These are phyloP conservation scores for Pleodorina starrii DNA, from an alignment of 139 green algal genomes.

Conservation along the genomic window DNA sequence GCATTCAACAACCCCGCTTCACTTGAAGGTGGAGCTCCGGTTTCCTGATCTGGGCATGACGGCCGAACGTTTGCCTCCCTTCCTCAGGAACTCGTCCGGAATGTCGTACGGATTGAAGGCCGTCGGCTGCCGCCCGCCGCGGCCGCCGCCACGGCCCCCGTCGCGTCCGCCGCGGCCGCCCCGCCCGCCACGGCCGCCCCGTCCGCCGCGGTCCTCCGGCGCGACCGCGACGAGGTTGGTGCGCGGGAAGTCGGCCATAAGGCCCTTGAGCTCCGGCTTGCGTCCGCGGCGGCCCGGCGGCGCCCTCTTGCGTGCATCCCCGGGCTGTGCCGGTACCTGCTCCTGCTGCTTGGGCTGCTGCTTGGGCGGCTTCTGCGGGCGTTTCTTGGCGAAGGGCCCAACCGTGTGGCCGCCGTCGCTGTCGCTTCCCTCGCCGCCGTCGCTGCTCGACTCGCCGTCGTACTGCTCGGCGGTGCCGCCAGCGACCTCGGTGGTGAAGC, in stretches of 20 bases:
- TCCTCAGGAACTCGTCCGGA: slow-evolving; percentile 61
- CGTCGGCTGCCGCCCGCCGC: slow-evolving; percentile 27
- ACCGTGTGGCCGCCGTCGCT: slow-evolving; percentile 32
- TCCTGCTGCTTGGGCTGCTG: slow-evolving; percentile 3
- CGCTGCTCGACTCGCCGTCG: neutral
- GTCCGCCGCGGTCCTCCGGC: neutral
- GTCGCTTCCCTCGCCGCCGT: slow-evolving; percentile 1
- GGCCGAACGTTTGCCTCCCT: slow-evolving; percentile 62
- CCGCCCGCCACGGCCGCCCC: neutral
- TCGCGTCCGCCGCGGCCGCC: neutral
- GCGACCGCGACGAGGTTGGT: neutral
- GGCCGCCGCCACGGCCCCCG: neutral
- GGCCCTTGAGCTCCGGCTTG: neutral
- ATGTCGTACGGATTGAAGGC: slow-evolving; percentile 65
- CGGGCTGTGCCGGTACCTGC: neutral
- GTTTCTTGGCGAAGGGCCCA: slow-evolving; percentile 13
- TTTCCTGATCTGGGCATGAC: slow-evolving; percentile 63
- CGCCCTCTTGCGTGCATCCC: neutral
- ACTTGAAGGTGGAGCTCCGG: slow-evolving; percentile 60
- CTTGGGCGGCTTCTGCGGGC: neutral
- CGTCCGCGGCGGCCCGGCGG: neutral
- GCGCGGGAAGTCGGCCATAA: slow-evolving; percentile 27
- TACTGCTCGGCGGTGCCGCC: neutral
- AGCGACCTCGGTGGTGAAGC: slow-evolving; percentile 1
- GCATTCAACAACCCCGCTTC: neutral